Evolutionary conservation across 1,284 basidiomycete species (phyloP), one percentile per base, ranked within the genome.

Genomic region (Bondarzewia mesenterica): DNA sequence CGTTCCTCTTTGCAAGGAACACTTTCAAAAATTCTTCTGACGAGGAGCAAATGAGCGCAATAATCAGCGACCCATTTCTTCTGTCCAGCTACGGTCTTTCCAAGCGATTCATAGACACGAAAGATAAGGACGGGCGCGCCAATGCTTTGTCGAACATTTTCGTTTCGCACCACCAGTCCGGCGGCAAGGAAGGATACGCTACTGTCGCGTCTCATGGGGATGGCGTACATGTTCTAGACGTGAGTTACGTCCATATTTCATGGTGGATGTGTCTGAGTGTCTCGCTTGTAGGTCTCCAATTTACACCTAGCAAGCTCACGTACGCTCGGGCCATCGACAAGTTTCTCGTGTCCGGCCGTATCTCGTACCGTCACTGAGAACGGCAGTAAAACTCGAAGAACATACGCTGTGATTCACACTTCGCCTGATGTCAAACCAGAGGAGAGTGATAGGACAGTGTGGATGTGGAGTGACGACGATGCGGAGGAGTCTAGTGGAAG

Each of bases 161-260:
- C 53, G 68, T 72, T 5, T 67, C 66, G 7, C 63, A 74, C 52
- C 67, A 65, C 54, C 66, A 63, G 44, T 59, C 63, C 25, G 57
- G 53, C n/a, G 57, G 50, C 64, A 65, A 50, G 39, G 75, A 80
- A 40, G 74, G 75, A 21, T 74, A 75, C 67, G 79, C 76, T 29
- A 81, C 82, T 2, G 69, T 85, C 51, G 74, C 82, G 14, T 79
- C 73, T 16, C 82, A 85, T 52, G 75, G 74, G 53, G 83, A 89
- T 51, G 86, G 86, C 18, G 66, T 88, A 40, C 82, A 88, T 64
- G 60, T 88, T 44, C 63, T 85, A 48, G 81, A 88, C 60, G 85
- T 87, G 60, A 61, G 78, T 68, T 18, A 20, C n/a, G 29, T 25
- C 46, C 42, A 27, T 49, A 41, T 4, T 32, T 38, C 32, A 44